These are phyloP conservation scores for Verticillium zaregamsianum DNA, from an alignment of 2,329 filamentous ascomycete genomes.

Conservation along the genomic window DNA sequence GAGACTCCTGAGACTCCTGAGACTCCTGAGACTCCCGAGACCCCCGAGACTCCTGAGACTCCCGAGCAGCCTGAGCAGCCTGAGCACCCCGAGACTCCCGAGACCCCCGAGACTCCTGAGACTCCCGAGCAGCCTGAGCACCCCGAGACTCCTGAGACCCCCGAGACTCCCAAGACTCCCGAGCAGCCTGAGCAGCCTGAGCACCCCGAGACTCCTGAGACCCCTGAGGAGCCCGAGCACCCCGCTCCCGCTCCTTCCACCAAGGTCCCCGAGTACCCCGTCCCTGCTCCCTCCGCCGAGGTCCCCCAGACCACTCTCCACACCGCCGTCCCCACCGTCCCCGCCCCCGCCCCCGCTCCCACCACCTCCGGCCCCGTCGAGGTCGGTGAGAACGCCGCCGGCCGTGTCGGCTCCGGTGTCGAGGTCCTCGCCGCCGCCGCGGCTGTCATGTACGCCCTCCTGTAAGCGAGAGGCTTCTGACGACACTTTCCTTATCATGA, in stretches of 20 bases:
- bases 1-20: neutral
- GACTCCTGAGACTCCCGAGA: neutral
- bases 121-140: neutral
- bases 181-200: neutral
- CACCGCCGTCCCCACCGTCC: neutral
- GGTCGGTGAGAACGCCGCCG: conserved; percentile 1
- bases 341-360: neutral
- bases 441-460: conserved; percentile 3
- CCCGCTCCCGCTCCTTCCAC: neutral
- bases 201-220: neutral
- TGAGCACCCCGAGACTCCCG: neutral
- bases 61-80: neutral
- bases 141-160: neutral
- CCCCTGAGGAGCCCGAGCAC: neutral
- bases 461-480: neutral
- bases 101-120: neutral
- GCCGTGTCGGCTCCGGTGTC: conserved; percentile 3
- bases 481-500: neutral
- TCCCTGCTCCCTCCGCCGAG: neutral
- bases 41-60: neutral
- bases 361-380: neutral
- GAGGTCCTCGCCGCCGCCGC: conserved; percentile 3
- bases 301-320: neutral
- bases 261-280: neutral
- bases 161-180: neutral